Evolutionary conservation across 345 rosid genomes (phyloP), one percentile per base, ranked within the genome.

Genomic region (Nasturtium officinale): DNA sequence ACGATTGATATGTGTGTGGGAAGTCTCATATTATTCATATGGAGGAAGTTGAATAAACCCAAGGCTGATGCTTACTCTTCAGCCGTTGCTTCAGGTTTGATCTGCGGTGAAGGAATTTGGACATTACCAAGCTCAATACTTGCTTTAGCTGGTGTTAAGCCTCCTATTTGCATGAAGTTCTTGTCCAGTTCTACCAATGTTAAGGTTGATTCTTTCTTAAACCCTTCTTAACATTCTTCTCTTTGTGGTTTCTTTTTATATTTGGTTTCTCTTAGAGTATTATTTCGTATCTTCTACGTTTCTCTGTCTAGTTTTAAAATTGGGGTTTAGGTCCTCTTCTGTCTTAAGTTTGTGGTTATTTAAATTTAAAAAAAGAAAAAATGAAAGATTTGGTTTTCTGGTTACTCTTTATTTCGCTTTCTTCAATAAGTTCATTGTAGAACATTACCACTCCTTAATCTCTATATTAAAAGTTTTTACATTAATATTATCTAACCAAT

Each of bases 131-230:
- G 79, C 71, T 83, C 93, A 4, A 40, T 90, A 59, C 82, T 90
- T 10, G 86, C 91, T 17, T 81, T 86, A 11, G 83, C 79, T 1
- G 82, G 88, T 2, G 78, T 86, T 16, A 70, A 83, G 6, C 89
- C 96, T 2, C 96, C 96, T 10, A 84, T 90, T 25, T 90, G 91
- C 84, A 90, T 88, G 93, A 86, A 87, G 80, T 88, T 90, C 71
- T 72, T 90, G 70, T 87, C 96, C 6, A 69, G 69, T 17, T 20
- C 69, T 26, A 16, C 54, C 30, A 90, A 90, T 67, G 1, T 3
- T 3, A 86, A 62, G 80, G 96, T 90, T 28, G 90, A 85, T 69
- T 11, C 11, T 3, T 82, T 88, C 81, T 74, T 90, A 65, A 47
- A 72, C 72, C 47, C 25, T 23, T 23, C 81, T 55, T 83, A 74